Percentiles rank a stretch among this genome's conserved stretches.
Evolutionary conservation across 1,284 basidiomycete species (phyloP).

Genomic region (Sparassis latifolia): DNA sequence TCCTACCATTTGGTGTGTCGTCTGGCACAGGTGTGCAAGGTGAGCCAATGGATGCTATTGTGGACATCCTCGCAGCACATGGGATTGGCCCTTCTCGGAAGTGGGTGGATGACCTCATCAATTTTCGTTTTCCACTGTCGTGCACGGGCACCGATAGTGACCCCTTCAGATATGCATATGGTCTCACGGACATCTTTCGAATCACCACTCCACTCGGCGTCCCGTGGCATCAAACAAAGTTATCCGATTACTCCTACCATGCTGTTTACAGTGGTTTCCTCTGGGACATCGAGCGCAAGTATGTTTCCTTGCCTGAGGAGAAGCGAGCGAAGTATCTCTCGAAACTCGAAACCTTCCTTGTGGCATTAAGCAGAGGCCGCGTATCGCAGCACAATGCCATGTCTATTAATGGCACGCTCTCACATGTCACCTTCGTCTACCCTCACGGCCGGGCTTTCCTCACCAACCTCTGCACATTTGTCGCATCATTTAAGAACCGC

Average conservation of each 20-base stretch:
- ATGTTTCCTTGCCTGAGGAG: neutral
- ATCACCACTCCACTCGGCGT: constrained; percentile 15
- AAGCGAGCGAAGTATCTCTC: neutral
- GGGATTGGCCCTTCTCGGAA: neutral
- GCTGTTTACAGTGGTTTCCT: neutral
- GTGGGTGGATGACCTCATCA: constrained; percentile 1
- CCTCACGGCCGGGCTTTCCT: neutral
- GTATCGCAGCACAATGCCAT: neutral
- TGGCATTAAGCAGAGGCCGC: neutral
- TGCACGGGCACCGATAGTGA: neutral
- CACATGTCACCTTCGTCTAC: neutral
- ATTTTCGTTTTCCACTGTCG: constrained; percentile 18
- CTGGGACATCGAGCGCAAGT: neutral
- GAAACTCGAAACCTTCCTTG: neutral
- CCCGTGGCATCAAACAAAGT: constrained; percentile 26
- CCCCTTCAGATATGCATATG: constrained; percentile 13
- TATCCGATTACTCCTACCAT: neutral
- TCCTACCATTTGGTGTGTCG: constrained; percentile 24
- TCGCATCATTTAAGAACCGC: neutral
- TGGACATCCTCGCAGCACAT: neutral
- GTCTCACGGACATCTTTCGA: constrained; percentile 12
- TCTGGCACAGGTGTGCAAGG: constrained; percentile 20
- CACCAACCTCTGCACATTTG: neutral
- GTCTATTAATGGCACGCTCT: neutral
- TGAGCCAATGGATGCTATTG: neutral